Evolutionary conservation across 2,329 filamentous ascomycete genomes (phyloP).

Genomic region (Lachnellula arida): DNA sequence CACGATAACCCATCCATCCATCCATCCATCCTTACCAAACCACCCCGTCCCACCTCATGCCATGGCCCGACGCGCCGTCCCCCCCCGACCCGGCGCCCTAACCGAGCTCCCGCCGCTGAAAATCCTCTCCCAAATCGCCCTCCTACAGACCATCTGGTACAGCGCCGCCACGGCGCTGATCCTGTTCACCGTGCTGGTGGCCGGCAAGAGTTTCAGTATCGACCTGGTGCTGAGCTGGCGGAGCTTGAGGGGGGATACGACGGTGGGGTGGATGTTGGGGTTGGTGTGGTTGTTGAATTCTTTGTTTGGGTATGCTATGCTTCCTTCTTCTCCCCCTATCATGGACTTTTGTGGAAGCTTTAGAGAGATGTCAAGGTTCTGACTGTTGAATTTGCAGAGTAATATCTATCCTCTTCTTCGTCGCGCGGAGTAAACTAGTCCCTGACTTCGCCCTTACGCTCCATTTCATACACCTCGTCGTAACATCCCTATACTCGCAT

Average conservation of each 20-base stretch:
- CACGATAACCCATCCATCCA: slow-evolving; percentile 2
- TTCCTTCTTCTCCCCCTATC: not conserved
- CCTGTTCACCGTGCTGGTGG: slow-evolving; percentile 62
- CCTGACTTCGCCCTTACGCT: slow-evolving; percentile 91
- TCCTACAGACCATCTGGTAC: slow-evolving; percentile 64
- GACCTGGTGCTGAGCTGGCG: slow-evolving; percentile 61
- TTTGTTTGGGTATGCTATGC: slow-evolving; percentile 52
- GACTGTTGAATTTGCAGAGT: slow-evolving; percentile 49
- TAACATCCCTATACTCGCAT: slow-evolving; percentile 74
- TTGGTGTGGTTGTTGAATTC: slow-evolving; percentile 64
- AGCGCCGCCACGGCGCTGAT: slow-evolving; percentile 55
- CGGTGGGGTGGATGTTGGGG: slow-evolving; percentile 64
- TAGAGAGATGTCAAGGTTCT: slow-evolving; percentile 1
- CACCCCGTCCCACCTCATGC: no score
- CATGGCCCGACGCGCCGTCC: slow-evolving; percentile 50
- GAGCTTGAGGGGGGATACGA: slow-evolving; percentile 60
- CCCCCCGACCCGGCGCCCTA: slow-evolving; percentile 60
- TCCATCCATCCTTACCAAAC: no score
- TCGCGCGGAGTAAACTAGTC: slow-evolving; percentile 87
- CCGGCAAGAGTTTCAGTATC: slow-evolving; percentile 53
- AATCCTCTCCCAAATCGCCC: slow-evolving; percentile 61
- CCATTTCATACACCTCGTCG: slow-evolving; percentile 74
- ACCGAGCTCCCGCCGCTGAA: slow-evolving; percentile 62
- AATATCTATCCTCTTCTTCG: slow-evolving; percentile 74
- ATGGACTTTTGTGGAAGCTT: not conserved